Conservation (phyloP, 176 grass and related monocot genomes). For the Hordeum marinum region DNA sequence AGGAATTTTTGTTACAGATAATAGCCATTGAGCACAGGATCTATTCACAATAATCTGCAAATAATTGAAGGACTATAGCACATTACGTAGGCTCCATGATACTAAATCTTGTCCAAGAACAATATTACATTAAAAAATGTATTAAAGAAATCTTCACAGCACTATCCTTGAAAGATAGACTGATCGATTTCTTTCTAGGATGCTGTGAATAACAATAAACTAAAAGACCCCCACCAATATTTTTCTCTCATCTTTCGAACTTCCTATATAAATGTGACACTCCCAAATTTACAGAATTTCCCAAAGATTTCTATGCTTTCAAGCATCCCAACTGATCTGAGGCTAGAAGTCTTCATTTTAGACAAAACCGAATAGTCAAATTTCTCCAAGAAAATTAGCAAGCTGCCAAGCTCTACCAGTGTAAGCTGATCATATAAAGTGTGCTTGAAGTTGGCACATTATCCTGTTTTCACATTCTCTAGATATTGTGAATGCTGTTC, state of each 20-base stretch:
- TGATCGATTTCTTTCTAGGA: background rate
- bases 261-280: background rate
- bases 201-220: background rate
- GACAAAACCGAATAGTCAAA: no score
- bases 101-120: background rate
- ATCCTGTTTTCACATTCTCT: background rate
- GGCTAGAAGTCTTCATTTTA: background rate
- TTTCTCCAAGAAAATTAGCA: background rate
- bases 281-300: background rate
- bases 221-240: no score
- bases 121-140: background rate
- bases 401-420: no score
- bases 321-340: background rate
- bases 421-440: background rate
- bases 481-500: background rate
- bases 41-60: constrained; percentile 71
- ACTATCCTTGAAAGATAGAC: background rate
- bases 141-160: background rate
- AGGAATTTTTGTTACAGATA: constrained; percentile 55
- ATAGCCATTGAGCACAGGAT: constrained; percentile 50
- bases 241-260: background rate
- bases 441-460: background rate
- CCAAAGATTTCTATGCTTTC: background rate
- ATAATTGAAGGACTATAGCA: background rate
- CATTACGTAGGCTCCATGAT: background rate